phyloP scores from a whole-genome alignment of 768 basidiomycete species.

The Nidularia sp. region DNA sequence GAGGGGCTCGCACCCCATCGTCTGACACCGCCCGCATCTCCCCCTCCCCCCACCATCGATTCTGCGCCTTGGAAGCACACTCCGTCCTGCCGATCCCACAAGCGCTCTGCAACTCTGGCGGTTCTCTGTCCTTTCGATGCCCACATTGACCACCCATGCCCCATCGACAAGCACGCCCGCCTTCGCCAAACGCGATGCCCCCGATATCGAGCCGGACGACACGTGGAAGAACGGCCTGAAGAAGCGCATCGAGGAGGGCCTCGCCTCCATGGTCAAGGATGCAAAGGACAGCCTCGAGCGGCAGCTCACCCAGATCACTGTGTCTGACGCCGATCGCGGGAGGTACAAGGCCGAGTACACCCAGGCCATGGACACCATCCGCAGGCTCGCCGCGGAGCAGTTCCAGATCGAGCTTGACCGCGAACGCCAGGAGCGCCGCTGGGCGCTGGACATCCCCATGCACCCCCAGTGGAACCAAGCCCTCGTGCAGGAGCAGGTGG shows the following conservation, averaged over 20 bases:
- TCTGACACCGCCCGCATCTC: slow-evolving; percentile 12
- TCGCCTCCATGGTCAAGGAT: slow-evolving; percentile 47
- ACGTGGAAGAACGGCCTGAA: slow-evolving; percentile 47
- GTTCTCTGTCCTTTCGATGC: slow-evolving; percentile 26
- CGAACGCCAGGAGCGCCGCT: slow-evolving; percentile 46
- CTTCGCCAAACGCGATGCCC: slow-evolving; percentile 17
- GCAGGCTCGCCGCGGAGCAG: slow-evolving; percentile 39
- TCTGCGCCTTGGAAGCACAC: slow-evolving; percentile 8
- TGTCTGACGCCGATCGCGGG: slow-evolving; percentile 23
- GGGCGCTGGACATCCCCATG: slow-evolving; percentile 35
- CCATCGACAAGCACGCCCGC: slow-evolving; percentile 15
- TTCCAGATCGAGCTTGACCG: slow-evolving; percentile 38
- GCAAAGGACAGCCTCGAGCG: slow-evolving; percentile 55
- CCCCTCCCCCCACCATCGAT: slow-evolving; percentile 10
- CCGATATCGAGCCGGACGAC: slow-evolving; percentile 47
- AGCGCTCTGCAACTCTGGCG: slow-evolving; percentile 6
- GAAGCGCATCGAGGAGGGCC: slow-evolving; percentile 44
- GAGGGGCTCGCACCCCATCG: slow-evolving; percentile 9
- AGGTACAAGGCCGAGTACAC: slow-evolving; percentile 33
- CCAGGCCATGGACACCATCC: slow-evolving; percentile 38
- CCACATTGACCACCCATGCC: slow-evolving; percentile 23
- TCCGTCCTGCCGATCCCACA: slow-evolving; percentile 10
- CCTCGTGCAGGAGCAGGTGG: slow-evolving; percentile 31
- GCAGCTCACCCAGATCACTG: slow-evolving; percentile 42
- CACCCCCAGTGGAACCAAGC: slow-evolving; percentile 21